Evolutionary conservation across 257 asterid genomes (phyloP).

Genomic region (Prunella vulgaris): DNA sequence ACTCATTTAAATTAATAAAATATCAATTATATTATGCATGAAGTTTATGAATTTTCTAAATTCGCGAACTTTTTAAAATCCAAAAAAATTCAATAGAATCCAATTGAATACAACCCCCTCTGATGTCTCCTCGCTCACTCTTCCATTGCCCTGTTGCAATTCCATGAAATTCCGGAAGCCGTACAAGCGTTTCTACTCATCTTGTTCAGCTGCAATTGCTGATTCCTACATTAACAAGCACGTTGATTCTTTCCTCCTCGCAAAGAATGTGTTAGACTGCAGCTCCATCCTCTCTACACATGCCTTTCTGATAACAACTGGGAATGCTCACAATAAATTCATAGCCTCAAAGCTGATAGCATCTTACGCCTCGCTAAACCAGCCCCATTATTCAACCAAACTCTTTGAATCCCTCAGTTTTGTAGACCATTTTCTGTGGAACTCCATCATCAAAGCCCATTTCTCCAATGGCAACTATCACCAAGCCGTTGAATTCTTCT

Average conservation of each 20-base stretch:
- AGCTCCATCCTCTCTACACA: slow-evolving; percentile 42
- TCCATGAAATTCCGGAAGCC: slow-evolving; percentile 34
- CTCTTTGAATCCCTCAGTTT: slow-evolving; percentile 41
- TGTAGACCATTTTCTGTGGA: slow-evolving; percentile 67
- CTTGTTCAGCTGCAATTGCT: slow-evolving; percentile 22
- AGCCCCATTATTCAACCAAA: slow-evolving; percentile 40
- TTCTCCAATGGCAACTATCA: slow-evolving; percentile 45
- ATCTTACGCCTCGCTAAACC: slow-evolving; percentile 48
- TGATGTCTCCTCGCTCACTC: too few relatives aligned
- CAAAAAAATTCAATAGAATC: too few relatives aligned
- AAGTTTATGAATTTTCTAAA: too few relatives aligned
- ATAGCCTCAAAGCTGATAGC: slow-evolving; percentile 65
- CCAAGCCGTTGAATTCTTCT: slow-evolving; percentile 44
- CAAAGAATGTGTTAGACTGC: slow-evolving; percentile 23
- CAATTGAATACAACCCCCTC: too few relatives aligned
- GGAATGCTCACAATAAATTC: slow-evolving; percentile 47
- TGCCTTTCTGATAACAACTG: slow-evolving; percentile 47
- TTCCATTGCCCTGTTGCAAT: neutral
- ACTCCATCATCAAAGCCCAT: slow-evolving; percentile 69
- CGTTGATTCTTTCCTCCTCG: slow-evolving; percentile 45
- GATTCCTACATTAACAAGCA: slow-evolving; percentile 28
- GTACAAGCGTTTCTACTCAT: slow-evolving; percentile 30
- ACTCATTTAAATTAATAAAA: too few relatives aligned
- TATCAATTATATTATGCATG: too few relatives aligned
- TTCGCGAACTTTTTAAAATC: too few relatives aligned